phyloP scores from a whole-genome alignment of 1,139 yeast genomes.

The Tardiomyces depauwii region DNA sequence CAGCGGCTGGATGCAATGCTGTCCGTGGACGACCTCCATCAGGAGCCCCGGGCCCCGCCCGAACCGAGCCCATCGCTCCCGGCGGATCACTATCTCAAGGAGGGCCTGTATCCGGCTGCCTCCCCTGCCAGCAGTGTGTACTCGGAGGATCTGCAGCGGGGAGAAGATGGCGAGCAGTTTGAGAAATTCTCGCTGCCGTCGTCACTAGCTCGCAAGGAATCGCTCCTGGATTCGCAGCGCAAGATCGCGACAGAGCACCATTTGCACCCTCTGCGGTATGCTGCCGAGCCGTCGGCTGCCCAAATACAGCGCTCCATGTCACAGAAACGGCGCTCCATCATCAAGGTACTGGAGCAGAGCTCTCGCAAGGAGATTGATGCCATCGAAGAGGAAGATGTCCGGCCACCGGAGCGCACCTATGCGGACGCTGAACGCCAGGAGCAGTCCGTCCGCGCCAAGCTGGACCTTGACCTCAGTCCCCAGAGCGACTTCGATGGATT shows the following conservation, averaged over 20 bases:
- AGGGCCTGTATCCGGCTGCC: not conserved
- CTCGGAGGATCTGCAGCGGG: not conserved
- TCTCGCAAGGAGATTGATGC: slow-evolving; percentile 1
- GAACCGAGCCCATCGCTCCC: not conserved
- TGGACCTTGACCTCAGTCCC: not conserved
- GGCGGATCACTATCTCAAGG: not conserved
- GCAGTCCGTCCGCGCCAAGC: not conserved
- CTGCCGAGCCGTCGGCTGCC: slow-evolving; percentile 5
- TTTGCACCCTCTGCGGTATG: slow-evolving; percentile 1
- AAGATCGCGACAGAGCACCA: slow-evolving; percentile 19
- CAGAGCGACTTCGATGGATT: not conserved
- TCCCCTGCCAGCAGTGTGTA: not conserved
- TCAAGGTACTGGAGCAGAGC: slow-evolving; percentile 14
- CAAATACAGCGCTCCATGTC: slow-evolving; percentile 21
- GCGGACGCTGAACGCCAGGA: not conserved
- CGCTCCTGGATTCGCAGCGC: slow-evolving; percentile 24
- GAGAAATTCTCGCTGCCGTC: not conserved
- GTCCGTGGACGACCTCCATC: slow-evolving; percentile 7
- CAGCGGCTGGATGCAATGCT: slow-evolving; percentile 13
- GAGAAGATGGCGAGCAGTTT: not conserved
- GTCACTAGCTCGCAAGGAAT: slow-evolving; percentile 19
- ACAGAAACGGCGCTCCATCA: slow-evolving; percentile 18
- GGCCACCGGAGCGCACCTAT: not conserved
- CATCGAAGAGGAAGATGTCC: slow-evolving; percentile 1
- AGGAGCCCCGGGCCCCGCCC: not conserved